phyloP scores from a whole-genome alignment of 257 asterid species.

The Linaria vulgaris region DNA sequence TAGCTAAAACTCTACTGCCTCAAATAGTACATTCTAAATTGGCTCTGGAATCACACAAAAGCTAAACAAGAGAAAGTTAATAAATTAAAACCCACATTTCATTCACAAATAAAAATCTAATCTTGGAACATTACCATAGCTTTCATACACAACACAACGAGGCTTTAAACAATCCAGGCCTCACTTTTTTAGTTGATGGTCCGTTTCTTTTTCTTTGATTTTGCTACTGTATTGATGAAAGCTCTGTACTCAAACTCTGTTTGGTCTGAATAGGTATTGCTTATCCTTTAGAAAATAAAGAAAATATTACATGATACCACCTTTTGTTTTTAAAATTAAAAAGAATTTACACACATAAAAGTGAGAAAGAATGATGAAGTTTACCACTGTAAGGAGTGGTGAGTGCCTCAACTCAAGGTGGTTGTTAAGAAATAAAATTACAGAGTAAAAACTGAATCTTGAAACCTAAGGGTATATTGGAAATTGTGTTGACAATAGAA shows the following conservation, averaged over 20 bases:
- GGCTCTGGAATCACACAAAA: slow-evolving; percentile 12
- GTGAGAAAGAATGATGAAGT: background rate
- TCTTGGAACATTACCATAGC: no score
- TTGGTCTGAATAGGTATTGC: background rate
- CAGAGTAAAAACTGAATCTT: background rate
- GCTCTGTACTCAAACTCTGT: slow-evolving; percentile 10
- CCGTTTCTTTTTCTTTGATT: no score
- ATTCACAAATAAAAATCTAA: slow-evolving; percentile 9
- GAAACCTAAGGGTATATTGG: slow-evolving; percentile 28
- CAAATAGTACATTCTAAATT: slow-evolving; percentile 22
- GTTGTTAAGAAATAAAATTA: no score
- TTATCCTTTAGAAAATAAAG: background rate
- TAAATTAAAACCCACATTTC: background rate
- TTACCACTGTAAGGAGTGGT: no score
- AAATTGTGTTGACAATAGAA: slow-evolving; percentile 5
- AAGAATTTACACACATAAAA: no score
- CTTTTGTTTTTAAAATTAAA: no score
- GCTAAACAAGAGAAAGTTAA: background rate
- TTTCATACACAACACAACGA: slow-evolving; percentile 5
- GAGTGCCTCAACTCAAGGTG: no score
- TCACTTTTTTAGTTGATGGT: no score
- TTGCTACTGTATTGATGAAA: no score
- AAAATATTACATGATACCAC: no score
- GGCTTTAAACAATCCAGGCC: no score
- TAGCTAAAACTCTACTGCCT: slow-evolving; percentile 17